phyloP scores from a whole-genome alignment of 129 eudicot species.

The Solidago caesia region DNA sequence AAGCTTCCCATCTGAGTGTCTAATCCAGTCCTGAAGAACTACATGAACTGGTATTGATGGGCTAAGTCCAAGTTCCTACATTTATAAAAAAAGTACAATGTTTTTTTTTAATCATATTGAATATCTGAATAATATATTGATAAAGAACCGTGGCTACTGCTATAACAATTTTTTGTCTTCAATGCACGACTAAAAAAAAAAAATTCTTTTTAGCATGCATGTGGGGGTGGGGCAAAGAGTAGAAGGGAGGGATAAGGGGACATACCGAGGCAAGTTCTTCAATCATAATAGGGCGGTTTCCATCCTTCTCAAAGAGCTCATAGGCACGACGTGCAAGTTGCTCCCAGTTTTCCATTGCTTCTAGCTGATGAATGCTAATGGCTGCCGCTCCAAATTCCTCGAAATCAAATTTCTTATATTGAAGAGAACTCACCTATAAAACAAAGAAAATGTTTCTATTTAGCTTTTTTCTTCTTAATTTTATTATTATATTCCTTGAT shows the following conservation, averaged over 20 bases:
- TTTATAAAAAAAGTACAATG: neutral
- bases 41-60: constrained; percentile 95
- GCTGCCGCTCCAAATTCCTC: constrained; percentile 98
- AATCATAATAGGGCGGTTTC: constrained; percentile 91
- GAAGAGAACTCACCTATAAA: constrained; percentile 90
- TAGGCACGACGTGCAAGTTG: constrained; percentile 91
- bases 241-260: neutral
- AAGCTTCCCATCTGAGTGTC: constrained; percentile 92
- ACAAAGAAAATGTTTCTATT: neutral
- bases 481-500: neutral
- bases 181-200: neutral
- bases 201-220: too few relatives aligned
- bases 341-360: constrained; percentile 96
- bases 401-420: constrained; percentile 76
- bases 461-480: neutral
- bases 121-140: neutral
- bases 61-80: constrained; percentile 94
- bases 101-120: neutral
- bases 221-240: neutral
- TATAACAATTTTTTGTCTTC: too few relatives aligned
- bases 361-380: constrained; percentile 90
- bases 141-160: neutral
- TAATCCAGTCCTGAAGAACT: constrained; percentile 95
- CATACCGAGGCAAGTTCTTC: constrained; percentile 97
- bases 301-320: constrained; percentile 90